phyloP scores from a whole-genome alignment of 2,329 filamentous ascomycete genomes.

The Ceratocystis variospora region DNA sequence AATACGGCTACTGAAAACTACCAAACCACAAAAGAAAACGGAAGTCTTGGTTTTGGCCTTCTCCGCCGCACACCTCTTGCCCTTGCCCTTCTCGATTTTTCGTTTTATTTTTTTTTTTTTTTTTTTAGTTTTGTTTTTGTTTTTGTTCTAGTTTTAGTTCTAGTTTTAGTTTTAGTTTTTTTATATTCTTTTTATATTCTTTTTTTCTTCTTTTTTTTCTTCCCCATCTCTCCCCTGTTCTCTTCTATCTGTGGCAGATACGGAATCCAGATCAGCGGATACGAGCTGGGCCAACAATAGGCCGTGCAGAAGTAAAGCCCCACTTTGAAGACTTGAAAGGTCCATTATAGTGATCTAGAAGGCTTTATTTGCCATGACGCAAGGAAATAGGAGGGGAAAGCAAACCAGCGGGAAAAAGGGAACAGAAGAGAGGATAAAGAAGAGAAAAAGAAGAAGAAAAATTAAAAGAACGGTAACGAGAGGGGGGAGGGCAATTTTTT shows the following conservation, averaged over 20 bases:
- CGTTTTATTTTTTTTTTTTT: too few species aligned
- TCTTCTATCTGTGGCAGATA: background rate
- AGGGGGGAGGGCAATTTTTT: background rate
- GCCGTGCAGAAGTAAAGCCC: background rate
- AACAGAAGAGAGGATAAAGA: background rate
- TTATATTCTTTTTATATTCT: too few species aligned
- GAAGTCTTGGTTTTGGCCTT: background rate
- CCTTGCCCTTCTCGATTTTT: background rate
- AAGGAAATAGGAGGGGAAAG: background rate
- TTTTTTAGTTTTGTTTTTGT: too few species aligned
- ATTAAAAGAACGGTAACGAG: background rate
- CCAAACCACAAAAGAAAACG: too few species aligned
- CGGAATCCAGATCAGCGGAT: slow-evolving; percentile 5
- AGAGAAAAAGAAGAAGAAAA: background rate
- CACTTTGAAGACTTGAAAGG: background rate
- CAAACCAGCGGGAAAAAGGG: background rate
- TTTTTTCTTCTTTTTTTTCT: background rate
- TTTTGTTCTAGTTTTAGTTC: too few species aligned
- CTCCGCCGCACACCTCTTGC: background rate
- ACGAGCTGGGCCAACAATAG: background rate
- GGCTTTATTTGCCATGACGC: background rate
- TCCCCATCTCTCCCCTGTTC: background rate
- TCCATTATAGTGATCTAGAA: too few species aligned
- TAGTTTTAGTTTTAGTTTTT: too few species aligned
- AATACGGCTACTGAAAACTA: too few species aligned